Conservation (phyloP, 305 asterid genomes). For the Solanum hybrid region DNA sequence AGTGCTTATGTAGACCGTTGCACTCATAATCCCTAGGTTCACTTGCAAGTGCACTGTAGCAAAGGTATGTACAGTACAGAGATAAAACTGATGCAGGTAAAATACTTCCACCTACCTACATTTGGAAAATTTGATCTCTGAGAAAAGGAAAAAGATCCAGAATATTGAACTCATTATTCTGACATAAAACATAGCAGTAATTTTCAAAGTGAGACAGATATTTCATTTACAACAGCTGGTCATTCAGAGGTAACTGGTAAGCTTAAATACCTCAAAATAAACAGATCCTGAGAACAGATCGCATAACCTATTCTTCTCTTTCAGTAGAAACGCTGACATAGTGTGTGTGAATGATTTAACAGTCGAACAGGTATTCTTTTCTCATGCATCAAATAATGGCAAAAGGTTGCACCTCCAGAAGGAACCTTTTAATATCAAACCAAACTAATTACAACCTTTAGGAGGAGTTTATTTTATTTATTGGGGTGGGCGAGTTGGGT, state of each 20-base stretch:
- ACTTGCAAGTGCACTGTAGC: slow-evolving; percentile 91
- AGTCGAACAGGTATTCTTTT: not conserved
- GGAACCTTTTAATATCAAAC: not conserved
- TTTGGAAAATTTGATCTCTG: not conserved
- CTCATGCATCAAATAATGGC: not conserved
- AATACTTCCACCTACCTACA: slow-evolving; percentile 76
- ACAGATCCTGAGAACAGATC: not conserved
- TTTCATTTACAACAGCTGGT: not conserved
- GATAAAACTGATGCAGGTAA: slow-evolving; percentile 87
- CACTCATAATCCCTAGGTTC: slow-evolving; percentile 92
- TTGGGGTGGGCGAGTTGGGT: not conserved
- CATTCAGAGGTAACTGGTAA: not conserved
- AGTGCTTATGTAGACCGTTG: slow-evolving; percentile 90
- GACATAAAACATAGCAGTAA: not conserved
- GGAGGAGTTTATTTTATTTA: not conserved
- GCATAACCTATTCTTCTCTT: not conserved
- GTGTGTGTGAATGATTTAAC: not conserved
- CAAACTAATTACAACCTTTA: not conserved
- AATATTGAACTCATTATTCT: not conserved
- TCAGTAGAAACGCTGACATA: not conserved
- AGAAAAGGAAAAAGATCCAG: not conserved
- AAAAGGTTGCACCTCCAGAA: not conserved
- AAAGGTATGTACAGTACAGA: slow-evolving; percentile 86
- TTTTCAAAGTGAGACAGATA: not conserved
- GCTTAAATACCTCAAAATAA: not conserved